These are phyloP conservation scores for Aspergillus sp. DNA, from an alignment of 2,329 filamentous ascomycete genomes.

Conservation along the genomic window DNA sequence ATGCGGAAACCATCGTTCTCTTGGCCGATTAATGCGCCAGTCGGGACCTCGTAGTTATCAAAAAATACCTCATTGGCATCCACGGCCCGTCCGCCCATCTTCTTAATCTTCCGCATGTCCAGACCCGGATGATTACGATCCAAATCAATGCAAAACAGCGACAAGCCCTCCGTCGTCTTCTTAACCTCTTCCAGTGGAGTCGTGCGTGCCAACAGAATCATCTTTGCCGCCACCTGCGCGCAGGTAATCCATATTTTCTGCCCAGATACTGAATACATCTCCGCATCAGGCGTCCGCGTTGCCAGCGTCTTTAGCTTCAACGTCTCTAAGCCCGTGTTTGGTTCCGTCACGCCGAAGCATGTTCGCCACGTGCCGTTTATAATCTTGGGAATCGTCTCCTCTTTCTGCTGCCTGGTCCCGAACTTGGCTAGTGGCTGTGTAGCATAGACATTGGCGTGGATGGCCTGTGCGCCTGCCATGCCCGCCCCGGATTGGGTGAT, in stretches of 20 bases:
- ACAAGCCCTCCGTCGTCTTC: conserved; percentile 67
- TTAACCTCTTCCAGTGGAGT: conserved; percentile 58
- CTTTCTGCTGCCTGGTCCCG: conserved; percentile 56
- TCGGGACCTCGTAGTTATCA: conserved; percentile 63
- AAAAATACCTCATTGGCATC: conserved; percentile 87
- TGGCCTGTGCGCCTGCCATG: conserved; percentile 58
- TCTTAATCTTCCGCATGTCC: conserved; percentile 64
- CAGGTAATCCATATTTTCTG: conserved; percentile 89
- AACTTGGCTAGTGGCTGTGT: conserved; percentile 69
- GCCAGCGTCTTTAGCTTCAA: conserved; percentile 61
- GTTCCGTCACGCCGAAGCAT: conserved; percentile 81
- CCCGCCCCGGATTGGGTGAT: conserved; percentile 67
- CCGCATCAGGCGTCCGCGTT: conserved; percentile 39
- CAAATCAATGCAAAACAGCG: conserved; percentile 72
- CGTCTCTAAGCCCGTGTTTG: conserved; percentile 71
- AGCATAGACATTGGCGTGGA: conserved; percentile 48
- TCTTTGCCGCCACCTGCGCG: conserved; percentile 71
- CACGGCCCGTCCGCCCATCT: conserved; percentile 76
- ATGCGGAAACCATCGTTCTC: conserved; percentile 74
- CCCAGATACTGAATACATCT: conserved; percentile 59
- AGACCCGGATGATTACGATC: conserved; percentile 54
- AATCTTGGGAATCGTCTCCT: conserved; percentile 59
- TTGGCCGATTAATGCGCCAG: conserved; percentile 57
- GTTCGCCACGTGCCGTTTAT: conserved; percentile 63
- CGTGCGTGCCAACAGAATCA: conserved; percentile 74